Conservation (phyloP, 257 asterid genomes). For the Solanum piurae region DNA sequence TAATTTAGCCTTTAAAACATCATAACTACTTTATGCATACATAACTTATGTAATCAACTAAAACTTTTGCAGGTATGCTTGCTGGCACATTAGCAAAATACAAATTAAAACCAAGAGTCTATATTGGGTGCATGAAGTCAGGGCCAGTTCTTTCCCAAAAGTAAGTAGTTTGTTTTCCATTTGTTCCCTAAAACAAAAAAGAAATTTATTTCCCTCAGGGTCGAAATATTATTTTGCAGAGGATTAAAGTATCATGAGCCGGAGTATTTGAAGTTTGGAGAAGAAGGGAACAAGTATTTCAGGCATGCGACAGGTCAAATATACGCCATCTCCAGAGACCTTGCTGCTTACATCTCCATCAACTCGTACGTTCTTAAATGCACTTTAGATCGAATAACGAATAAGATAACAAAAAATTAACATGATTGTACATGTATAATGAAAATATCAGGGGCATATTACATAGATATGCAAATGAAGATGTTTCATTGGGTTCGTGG, state of each 20-base stretch:
- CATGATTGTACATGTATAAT: not conserved
- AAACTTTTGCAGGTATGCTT: slow-evolving; percentile 17
- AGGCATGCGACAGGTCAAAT: not conserved
- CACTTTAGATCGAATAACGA: not conserved
- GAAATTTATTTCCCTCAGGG: not conserved
- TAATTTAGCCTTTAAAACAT: not conserved
- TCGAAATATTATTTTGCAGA: slow-evolving; percentile 16
- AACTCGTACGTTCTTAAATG: slow-evolving; percentile 40
- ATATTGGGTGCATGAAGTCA: not conserved
- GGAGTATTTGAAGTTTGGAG: slow-evolving; percentile 72
- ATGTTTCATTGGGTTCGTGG: slow-evolving; percentile 71
- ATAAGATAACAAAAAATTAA: not conserved
- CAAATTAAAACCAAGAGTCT: slow-evolving; percentile 25
- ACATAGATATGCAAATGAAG: slow-evolving; percentile 74
- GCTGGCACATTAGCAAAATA: slow-evolving; percentile 25
- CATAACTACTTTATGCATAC: not conserved
- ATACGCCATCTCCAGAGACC: not conserved
- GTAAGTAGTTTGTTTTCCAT: slow-evolving; percentile 23
- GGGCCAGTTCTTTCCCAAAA: not conserved
- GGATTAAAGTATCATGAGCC: slow-evolving; percentile 77
- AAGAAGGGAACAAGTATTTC: not conserved
- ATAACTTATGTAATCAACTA: not conserved
- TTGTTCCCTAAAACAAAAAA: not conserved
- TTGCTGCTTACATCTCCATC: slow-evolving; percentile 50
- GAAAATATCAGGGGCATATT: slow-evolving; percentile 30